phyloP scores from a whole-genome alignment of 1,284 basidiomycete species.

The Austroboletus olivaceoglutinosus region DNA sequence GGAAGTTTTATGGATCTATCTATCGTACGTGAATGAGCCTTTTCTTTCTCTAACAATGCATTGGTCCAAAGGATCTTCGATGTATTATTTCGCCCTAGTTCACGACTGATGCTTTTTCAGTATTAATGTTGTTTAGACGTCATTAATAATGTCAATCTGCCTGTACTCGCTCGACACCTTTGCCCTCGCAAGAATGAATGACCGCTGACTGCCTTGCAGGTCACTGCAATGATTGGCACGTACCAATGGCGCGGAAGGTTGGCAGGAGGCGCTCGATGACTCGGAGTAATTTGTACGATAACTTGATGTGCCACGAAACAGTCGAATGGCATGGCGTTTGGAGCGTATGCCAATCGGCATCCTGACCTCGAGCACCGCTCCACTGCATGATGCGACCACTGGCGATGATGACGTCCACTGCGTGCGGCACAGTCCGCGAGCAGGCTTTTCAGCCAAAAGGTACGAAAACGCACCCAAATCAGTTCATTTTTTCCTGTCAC shows the following conservation, averaged over 20 bases:
- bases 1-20: conserved; percentile 13
- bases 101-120: conserved; percentile 18
- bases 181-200: neutral
- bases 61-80: conserved; percentile 27
- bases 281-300: too few relatives aligned
- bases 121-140: conserved; percentile 36
- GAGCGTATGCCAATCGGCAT: too few relatives aligned
- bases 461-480: conserved; percentile 29
- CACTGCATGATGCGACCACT: too few relatives aligned
- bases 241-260: neutral
- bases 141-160: conserved; percentile 31
- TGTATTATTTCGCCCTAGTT: conserved; percentile 33
- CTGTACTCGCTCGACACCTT: conserved; percentile 20
- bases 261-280: too few relatives aligned
- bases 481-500: conserved; percentile 13
- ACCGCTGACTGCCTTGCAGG: neutral
- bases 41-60: conserved; percentile 12
- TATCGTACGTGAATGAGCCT: conserved; percentile 29
- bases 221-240: too few relatives aligned
- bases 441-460: conserved; percentile 10
- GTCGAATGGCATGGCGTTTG: too few relatives aligned
- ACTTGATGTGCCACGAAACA: too few relatives aligned
- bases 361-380: too few relatives aligned
- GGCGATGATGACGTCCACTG: neutral
- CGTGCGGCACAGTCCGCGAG: conserved; percentile 17